Percentiles rank a stretch among this genome's conserved stretches.
Conservation (phyloP, 2,329 filamentous ascomycete species). For the Nothophaeocryptopus gaeumannii region DNA sequence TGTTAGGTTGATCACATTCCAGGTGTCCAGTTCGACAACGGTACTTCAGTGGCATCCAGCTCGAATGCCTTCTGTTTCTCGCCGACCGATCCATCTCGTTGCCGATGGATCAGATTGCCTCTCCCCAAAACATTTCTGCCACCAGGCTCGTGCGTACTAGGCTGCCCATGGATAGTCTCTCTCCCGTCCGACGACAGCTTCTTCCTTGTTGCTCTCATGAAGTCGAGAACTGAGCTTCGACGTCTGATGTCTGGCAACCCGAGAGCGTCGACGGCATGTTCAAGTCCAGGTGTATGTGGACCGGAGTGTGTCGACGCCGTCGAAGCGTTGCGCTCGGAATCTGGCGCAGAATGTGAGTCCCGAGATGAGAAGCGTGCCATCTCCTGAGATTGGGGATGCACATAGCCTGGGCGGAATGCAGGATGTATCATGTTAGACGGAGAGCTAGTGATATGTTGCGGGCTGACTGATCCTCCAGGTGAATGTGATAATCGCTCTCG, state of each 20-base stretch:
- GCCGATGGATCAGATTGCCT: no score
- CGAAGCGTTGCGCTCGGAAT: not conserved
- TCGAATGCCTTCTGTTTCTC: no score
- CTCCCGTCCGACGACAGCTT: no score
- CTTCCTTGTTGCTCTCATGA: not conserved
- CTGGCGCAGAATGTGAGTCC: not conserved
- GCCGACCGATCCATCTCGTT: no score
- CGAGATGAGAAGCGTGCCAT: not conserved
- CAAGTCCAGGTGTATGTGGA: not conserved
- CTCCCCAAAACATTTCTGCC: no score
- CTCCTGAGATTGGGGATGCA: not conserved
- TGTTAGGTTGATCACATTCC: no score
- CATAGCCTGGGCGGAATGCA: not conserved
- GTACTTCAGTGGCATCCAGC: no score
- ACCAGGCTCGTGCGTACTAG: no score
- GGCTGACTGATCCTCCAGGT: not conserved
- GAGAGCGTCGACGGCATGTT: no score
- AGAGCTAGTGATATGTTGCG: no score
- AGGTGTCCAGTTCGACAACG: no score
- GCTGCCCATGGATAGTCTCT: no score
- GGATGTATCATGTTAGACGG: not conserved
- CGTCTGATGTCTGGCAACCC: not conserved
- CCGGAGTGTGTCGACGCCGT: not conserved
- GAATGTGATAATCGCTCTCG: not conserved
- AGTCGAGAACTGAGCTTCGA: conserved; percentile 2